These are phyloP conservation scores for Eucalyptus polyanthemos DNA, from an alignment of 345 rosid genomes.

Conservation along the genomic window DNA sequence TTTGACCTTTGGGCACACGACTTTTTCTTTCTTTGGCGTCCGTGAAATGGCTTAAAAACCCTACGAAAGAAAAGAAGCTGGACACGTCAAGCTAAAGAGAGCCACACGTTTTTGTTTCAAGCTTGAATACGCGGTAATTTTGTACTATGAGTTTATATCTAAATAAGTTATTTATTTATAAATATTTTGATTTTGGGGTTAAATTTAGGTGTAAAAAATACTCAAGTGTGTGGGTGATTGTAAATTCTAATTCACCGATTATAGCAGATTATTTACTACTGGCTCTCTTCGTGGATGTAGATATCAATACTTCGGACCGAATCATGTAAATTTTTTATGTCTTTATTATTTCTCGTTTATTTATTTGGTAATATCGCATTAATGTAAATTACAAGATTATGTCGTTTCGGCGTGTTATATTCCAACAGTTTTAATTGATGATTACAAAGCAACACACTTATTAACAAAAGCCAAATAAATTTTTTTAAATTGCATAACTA, in stretches of 20 bases:
- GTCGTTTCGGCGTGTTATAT: fast-evolving
- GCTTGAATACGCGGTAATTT: fast-evolving
- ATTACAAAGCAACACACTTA: neutral
- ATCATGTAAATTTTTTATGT: fast-evolving
- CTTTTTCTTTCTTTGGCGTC: no score
- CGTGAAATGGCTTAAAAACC: no score
- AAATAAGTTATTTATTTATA: fast-evolving
- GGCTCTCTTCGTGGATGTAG: fast-evolving
- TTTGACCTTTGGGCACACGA: no score
- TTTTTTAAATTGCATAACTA: neutral
- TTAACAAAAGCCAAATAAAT: neutral
- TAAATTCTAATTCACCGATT: fast-evolving
- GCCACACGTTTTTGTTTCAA: fast-evolving
- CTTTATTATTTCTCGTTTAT: no score
- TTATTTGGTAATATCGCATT: fast-evolving
- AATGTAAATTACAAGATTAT: no score
- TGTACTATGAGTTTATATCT: fast-evolving
- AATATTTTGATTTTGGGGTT: fast-evolving
- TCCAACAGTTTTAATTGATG: neutral
- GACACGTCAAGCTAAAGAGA: no score
- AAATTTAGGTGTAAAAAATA: fast-evolving
- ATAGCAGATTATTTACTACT: fast-evolving
- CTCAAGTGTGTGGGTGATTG: fast-evolving
- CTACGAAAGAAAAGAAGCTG: no score
- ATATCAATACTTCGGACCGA: fast-evolving